These are phyloP conservation scores for Salix suchowensis DNA, from an alignment of 345 rosid genomes.

Conservation along the genomic window DNA sequence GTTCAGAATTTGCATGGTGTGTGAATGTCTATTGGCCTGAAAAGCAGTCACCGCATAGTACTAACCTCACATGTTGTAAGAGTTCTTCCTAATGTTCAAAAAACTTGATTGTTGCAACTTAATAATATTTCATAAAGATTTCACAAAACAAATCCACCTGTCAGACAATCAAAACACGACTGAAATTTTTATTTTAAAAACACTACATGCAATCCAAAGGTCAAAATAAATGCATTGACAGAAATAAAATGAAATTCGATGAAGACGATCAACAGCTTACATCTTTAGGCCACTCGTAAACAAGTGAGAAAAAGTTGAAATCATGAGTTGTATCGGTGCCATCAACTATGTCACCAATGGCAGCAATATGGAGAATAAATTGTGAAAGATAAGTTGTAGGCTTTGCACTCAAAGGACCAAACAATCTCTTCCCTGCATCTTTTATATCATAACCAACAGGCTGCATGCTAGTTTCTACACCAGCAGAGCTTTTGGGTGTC, in stretches of 20 bases:
- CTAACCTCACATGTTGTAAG: not conserved
- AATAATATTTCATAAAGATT: too few relatives aligned
- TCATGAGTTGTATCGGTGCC: conserved; percentile 99
- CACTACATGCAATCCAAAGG: not conserved
- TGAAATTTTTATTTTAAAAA: not conserved
- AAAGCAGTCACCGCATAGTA: not conserved
- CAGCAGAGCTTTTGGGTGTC: conserved; percentile 37
- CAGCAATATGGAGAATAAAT: conserved; percentile 91
- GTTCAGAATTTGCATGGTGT: not conserved
- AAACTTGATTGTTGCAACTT: not conserved
- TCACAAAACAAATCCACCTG: too few relatives aligned
- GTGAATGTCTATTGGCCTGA: not conserved
- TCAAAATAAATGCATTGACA: not conserved
- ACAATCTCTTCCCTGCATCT: conserved; percentile 71
- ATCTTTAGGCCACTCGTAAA: conserved; percentile 97
- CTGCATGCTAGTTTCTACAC: conserved; percentile 44
- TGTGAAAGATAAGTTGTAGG: conserved; percentile 82
- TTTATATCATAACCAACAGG: conserved; percentile 54
- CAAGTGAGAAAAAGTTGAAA: conserved; percentile 92
- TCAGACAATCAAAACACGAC: too few relatives aligned
- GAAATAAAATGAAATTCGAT: not conserved
- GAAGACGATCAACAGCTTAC: conserved; percentile 40
- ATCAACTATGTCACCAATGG: conserved; percentile 96
- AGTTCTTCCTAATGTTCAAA: not conserved
- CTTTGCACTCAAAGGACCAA: conserved; percentile 76